Conservation (phyloP, 805 yeast genomes). For the Barnettozyma vustinii region DNA sequence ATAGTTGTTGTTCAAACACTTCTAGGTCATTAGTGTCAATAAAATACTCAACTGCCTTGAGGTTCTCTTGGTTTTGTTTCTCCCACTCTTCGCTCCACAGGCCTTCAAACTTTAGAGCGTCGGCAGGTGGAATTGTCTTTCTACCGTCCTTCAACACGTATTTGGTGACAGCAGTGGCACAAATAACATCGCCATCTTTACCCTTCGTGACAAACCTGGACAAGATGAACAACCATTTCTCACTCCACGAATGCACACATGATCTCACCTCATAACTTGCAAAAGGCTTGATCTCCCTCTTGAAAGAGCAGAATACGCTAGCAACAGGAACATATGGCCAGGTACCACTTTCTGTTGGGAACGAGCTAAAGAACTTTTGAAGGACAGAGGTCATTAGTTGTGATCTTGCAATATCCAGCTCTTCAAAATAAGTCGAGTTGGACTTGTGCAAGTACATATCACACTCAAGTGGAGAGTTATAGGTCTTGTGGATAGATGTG, state of each 20-base stretch:
- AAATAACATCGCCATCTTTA: slow-evolving; percentile 31
- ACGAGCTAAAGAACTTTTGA: slow-evolving; percentile 47
- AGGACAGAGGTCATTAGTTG: slow-evolving; percentile 53
- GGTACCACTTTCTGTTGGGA: slow-evolving; percentile 35
- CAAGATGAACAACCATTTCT: slow-evolving; percentile 75
- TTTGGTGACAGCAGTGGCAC: slow-evolving; percentile 65
- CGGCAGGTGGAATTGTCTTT: slow-evolving; percentile 64
- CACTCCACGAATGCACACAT: slow-evolving; percentile 74
- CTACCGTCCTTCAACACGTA: slow-evolving; percentile 79
- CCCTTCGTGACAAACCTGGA: slow-evolving; percentile 45
- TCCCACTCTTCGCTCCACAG: slow-evolving; percentile 48
- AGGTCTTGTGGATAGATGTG: slow-evolving; percentile 39
- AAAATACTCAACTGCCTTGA: slow-evolving; percentile 33
- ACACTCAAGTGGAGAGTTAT: slow-evolving; percentile 72
- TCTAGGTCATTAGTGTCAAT: slow-evolving; percentile 34
- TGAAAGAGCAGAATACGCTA: slow-evolving; percentile 58
- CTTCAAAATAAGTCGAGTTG: slow-evolving; percentile 79
- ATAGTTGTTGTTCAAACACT: slow-evolving; percentile 10
- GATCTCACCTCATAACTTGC: slow-evolving; percentile 50
- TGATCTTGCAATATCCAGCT: slow-evolving; percentile 74
- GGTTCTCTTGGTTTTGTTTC: slow-evolving; percentile 34
- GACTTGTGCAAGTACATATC: slow-evolving; percentile 86
- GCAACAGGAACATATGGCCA: slow-evolving; percentile 67
- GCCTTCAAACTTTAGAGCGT: slow-evolving; percentile 51
- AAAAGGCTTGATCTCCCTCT: slow-evolving; percentile 69